Conservation (phyloP, 2,329 filamentous ascomycete genomes). For the Cladophialophora bantiana region DNA sequence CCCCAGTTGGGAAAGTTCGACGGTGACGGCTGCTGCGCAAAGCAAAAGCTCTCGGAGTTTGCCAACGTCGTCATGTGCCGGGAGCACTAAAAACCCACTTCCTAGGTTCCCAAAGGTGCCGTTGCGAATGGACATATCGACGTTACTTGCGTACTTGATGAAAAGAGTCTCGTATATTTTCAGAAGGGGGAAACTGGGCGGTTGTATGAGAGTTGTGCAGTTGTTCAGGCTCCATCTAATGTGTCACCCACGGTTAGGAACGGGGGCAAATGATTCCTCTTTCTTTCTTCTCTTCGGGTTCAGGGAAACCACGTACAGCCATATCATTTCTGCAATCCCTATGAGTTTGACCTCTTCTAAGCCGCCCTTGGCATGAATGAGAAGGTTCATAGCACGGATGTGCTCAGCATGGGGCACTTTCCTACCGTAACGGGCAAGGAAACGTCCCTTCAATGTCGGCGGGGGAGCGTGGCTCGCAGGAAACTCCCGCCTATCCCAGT, state of each 20-base stretch:
- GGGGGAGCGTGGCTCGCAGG: slow-evolving; percentile 13
- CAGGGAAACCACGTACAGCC: slow-evolving; percentile 8
- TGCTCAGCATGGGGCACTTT: slow-evolving; percentile 10
- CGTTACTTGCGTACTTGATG: background rate
- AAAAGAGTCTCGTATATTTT: background rate
- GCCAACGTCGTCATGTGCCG: background rate
- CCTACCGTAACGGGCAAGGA: slow-evolving; percentile 8
- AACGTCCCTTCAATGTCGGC: slow-evolving; percentile 1
- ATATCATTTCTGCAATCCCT: slow-evolving; percentile 18
- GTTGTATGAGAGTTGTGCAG: slow-evolving; percentile 4
- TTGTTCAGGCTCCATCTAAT: slow-evolving; percentile 20
- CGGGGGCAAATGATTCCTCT: background rate
- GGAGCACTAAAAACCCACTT: slow-evolving; percentile 1
- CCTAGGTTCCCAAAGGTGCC: background rate
- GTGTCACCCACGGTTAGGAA: background rate
- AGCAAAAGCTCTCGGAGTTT: slow-evolving; percentile 7
- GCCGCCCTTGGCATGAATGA: slow-evolving; percentile 14
- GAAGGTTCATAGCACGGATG: slow-evolving; percentile 12
- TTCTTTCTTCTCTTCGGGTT: background rate
- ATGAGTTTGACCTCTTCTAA: slow-evolving; percentile 9
- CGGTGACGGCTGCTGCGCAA: slow-evolving; percentile 10
- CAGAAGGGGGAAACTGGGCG: slow-evolving; percentile 8
- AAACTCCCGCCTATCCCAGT: slow-evolving; percentile 10
- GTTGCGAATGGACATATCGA: background rate
- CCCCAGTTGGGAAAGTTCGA: background rate